Evolutionary conservation across 768 basidiomycete genomes (phyloP).

Genomic region (Amanita rubescens): DNA sequence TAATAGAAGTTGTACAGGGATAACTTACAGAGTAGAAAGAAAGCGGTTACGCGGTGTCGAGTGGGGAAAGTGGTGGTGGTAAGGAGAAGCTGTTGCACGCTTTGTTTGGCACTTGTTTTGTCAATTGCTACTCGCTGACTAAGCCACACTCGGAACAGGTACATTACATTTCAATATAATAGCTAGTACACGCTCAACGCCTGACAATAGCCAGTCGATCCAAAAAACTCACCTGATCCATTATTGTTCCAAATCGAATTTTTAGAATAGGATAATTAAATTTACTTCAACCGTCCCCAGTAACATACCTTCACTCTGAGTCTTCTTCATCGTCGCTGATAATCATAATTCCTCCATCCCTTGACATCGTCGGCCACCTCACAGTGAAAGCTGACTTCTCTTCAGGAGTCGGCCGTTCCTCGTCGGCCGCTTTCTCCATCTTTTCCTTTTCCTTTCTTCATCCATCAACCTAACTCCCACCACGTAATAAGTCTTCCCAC

Average conservation of each 20-base stretch:
- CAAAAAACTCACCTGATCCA: background rate
- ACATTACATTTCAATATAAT: background rate
- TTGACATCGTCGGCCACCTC: conserved; percentile 40
- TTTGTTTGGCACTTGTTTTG: conserved; percentile 42
- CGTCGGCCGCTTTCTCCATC: background rate
- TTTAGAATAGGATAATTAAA: conserved; percentile 1
- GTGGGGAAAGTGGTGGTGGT: conserved; percentile 40
- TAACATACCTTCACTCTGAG: background rate
- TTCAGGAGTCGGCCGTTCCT: background rate
- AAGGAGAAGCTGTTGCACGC: conserved; percentile 37
- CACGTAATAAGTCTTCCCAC: conserved; percentile 11
- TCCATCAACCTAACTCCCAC: conserved; percentile 29
- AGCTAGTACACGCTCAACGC: background rate
- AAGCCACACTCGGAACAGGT: conserved; percentile 18
- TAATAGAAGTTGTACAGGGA: conserved; percentile 10
- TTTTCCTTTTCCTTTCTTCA: conserved; percentile 14
- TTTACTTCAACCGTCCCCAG: background rate
- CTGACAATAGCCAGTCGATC: background rate
- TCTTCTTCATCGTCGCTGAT: conserved; percentile 41
- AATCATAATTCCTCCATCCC: conserved; percentile 36
- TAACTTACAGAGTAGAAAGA: conserved; percentile 28
- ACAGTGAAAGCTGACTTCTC: conserved; percentile 13
- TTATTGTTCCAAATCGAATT: background rate
- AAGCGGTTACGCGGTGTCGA: conserved; percentile 16
- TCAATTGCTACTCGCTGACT: conserved; percentile 32